Evolutionary conservation across 306 rosid genomes (phyloP).

Genomic region (Elaeagnus macrophylla): DNA sequence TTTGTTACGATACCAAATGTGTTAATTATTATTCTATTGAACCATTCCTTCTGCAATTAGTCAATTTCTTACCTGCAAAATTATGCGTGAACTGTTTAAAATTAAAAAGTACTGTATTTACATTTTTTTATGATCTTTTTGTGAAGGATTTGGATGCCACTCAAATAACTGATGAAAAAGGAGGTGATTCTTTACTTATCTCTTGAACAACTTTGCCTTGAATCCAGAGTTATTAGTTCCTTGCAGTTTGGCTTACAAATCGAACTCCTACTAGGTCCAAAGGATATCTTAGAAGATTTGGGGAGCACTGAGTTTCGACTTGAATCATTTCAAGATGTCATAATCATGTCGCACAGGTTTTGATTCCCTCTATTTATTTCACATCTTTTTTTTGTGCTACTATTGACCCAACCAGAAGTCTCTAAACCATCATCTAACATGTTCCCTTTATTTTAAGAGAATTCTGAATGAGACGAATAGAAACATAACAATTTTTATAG

Average conservation of each 20-base stretch:
- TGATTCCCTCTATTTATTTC: background rate
- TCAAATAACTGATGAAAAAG: constrained; percentile 27
- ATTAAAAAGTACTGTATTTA: too few species aligned
- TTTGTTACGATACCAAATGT: too few species aligned
- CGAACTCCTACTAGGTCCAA: constrained; percentile 31
- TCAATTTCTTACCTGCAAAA: too few species aligned
- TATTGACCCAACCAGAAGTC: background rate
- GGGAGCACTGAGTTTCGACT: constrained; percentile 25
- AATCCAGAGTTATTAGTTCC: background rate
- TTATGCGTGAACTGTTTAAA: too few species aligned
- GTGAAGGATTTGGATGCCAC: constrained; percentile 43
- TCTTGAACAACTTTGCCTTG: background rate
- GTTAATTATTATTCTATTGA: too few species aligned
- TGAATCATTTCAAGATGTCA: constrained; percentile 26
- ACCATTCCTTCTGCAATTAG: too few species aligned
- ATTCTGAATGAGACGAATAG: too few species aligned
- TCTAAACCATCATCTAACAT: too few species aligned
- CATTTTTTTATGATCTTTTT: background rate
- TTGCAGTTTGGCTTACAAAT: constrained; percentile 10
- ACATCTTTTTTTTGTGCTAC: too few species aligned
- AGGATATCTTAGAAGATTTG: constrained; percentile 28
- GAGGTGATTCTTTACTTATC: constrained; percentile 24
- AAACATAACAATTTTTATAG: background rate
- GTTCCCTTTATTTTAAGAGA: too few species aligned
- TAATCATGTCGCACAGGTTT: constrained; percentile 32